A percentile compares a stretch with the other conserved stretches of the same genome.
Conservation (phyloP, 2,329 filamentous ascomycete genomes). For the Epicoccum nigrum region DNA sequence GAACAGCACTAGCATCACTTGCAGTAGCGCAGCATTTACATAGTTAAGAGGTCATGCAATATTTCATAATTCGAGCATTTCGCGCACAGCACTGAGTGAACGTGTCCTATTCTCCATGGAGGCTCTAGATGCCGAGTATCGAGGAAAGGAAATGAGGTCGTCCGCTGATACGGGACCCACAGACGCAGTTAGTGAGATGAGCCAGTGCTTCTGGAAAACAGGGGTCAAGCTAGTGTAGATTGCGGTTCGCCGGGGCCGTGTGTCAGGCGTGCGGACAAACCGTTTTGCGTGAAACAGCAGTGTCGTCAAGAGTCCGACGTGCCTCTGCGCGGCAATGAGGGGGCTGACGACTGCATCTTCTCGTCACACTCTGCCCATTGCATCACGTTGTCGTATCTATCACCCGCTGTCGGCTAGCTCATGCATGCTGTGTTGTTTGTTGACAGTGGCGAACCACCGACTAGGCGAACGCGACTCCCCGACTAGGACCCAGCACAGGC, state of each 20-base stretch:
- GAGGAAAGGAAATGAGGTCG: slow-evolving; percentile 7
- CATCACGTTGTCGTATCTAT: slow-evolving; percentile 14
- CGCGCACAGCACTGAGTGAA: neutral
- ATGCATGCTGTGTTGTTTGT: slow-evolving; percentile 19
- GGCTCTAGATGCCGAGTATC: slow-evolving; percentile 4
- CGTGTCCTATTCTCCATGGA: neutral
- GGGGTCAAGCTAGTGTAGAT: slow-evolving; percentile 21
- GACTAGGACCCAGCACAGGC: too few species aligned
- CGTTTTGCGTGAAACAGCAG: slow-evolving; percentile 18
- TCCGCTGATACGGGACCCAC: slow-evolving; percentile 11
- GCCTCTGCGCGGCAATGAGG: slow-evolving; percentile 3
- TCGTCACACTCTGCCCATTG: slow-evolving; percentile 2
- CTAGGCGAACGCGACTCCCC: slow-evolving; percentile 16
- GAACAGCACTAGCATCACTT: slow-evolving; percentile 21
- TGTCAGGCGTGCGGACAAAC: slow-evolving; percentile 12
- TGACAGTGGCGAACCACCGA: slow-evolving; percentile 10
- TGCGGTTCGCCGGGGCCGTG: slow-evolving; percentile 17
- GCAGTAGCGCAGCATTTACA: slow-evolving; percentile 23
- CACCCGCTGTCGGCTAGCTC: slow-evolving; percentile 12
- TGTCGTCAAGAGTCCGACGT: slow-evolving; percentile 4
- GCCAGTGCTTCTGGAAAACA: slow-evolving; percentile 17
- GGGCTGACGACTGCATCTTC: slow-evolving; percentile 10
- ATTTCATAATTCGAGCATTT: neutral
- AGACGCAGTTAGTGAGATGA: slow-evolving; percentile 16
- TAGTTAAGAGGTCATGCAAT: slow-evolving; percentile 17